Percentiles rank a stretch among this genome's conserved stretches.
These are phyloP conservation scores for Tricholoma matsutake DNA, from an alignment of 768 basidiomycete genomes.

Conservation along the genomic window DNA sequence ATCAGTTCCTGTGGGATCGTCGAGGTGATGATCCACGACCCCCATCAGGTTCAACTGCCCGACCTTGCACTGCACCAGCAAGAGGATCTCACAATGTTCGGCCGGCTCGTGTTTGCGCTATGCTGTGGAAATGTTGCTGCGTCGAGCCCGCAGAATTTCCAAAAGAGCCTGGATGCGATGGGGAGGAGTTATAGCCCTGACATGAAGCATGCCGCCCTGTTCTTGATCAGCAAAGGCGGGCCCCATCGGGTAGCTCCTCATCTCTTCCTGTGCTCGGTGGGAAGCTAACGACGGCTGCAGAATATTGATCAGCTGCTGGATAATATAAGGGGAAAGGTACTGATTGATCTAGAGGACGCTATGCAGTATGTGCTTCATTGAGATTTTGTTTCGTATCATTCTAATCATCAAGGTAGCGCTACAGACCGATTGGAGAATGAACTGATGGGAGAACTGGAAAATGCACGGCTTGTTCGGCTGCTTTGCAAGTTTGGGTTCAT, in stretches of 20 bases:
- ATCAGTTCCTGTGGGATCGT: constrained; percentile 83
- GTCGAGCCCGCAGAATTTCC: constrained; percentile 58
- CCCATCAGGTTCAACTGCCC: constrained; percentile 35
- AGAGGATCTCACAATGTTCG: constrained; percentile 87
- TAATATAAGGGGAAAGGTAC: constrained; percentile 66
- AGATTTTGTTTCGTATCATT: neutral
- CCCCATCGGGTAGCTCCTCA: constrained; percentile 51
- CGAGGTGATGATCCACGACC: constrained; percentile 80
- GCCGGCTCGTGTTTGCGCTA: constrained; percentile 76
- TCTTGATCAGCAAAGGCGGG: constrained; percentile 69
- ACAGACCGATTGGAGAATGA: constrained; percentile 81
- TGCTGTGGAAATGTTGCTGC: constrained; percentile 67
- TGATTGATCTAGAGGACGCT: constrained; percentile 84
- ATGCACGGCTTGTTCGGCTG: constrained; percentile 84
- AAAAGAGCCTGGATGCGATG: constrained; percentile 74
- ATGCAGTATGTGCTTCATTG: constrained; percentile 51
- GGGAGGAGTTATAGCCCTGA: constrained; percentile 74
- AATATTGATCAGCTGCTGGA: constrained; percentile 78
- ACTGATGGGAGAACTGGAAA: constrained; percentile 87
- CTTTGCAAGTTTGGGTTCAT: constrained; percentile 96
- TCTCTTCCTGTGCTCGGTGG: neutral
- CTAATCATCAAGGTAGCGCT: constrained; percentile 44
- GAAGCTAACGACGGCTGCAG: constrained; percentile 32
- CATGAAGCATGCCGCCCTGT: constrained; percentile 76
- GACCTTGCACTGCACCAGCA: constrained; percentile 66